A percentile compares a stretch with the other conserved stretches of the same genome.
Conservation (phyloP, 2,329 filamentous ascomycete species). For the Aotearoamyces nothofagi region DNA sequence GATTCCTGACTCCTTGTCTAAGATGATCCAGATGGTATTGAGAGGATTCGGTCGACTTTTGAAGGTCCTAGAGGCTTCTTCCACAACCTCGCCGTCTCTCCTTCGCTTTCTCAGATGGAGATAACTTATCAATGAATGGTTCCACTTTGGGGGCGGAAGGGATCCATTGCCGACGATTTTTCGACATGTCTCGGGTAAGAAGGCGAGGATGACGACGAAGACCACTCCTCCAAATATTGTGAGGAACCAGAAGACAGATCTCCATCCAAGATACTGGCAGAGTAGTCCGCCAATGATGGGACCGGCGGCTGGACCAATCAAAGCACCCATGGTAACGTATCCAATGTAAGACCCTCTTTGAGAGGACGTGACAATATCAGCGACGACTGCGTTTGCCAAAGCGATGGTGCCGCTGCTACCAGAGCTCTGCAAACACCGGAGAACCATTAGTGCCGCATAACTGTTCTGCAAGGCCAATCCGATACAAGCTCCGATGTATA, state of each 20-base stretch:
- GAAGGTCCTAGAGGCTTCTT: background rate
- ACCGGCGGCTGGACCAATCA: slow-evolving; percentile 29
- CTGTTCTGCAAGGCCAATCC: slow-evolving; percentile 35
- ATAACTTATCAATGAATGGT: slow-evolving; percentile 38
- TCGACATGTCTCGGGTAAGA: slow-evolving; percentile 18
- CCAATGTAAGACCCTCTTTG: slow-evolving; percentile 64
- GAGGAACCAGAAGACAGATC: slow-evolving; percentile 37
- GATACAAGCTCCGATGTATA: slow-evolving; percentile 40
- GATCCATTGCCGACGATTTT: slow-evolving; percentile 26
- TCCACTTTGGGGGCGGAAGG: slow-evolving; percentile 39
- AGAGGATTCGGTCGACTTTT: slow-evolving; percentile 4
- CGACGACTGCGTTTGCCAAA: slow-evolving; percentile 54
- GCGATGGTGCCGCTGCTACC: slow-evolving; percentile 46
- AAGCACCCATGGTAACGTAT: slow-evolving; percentile 41
- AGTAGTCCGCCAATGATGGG: slow-evolving; percentile 34
- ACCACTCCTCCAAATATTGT: slow-evolving; percentile 26
- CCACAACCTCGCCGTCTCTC: slow-evolving; percentile 11
- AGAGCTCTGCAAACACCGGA: slow-evolving; percentile 42
- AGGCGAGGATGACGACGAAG: slow-evolving; percentile 20
- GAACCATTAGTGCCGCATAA: slow-evolving; percentile 35
- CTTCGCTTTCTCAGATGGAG: slow-evolving; percentile 6
- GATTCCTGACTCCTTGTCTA: slow-evolving; percentile 2
- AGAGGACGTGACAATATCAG: slow-evolving; percentile 52
- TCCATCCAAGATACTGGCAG: slow-evolving; percentile 31
- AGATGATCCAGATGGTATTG: slow-evolving; percentile 2